phyloP scores from a whole-genome alignment of 1,284 basidiomycete species.

The Microbotryum saponariae region DNA sequence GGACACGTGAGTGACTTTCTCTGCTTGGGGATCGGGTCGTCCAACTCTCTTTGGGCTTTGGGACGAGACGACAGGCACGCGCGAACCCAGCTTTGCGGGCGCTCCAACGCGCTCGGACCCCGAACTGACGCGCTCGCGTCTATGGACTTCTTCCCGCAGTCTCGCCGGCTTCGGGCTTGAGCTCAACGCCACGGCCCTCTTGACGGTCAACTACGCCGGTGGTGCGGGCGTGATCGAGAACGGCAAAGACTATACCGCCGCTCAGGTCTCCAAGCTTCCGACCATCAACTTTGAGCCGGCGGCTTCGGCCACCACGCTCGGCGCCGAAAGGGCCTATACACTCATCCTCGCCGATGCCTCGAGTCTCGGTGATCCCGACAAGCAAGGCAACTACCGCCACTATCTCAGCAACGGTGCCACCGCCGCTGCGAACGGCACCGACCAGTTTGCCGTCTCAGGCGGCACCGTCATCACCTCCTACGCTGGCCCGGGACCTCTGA shows the following conservation, averaged over 20 bases:
- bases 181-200: slow-evolving; percentile 27
- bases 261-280: background rate
- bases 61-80: too few species aligned
- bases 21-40: too few species aligned
- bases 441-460: slow-evolving; percentile 17
- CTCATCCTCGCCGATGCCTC: slow-evolving; percentile 60
- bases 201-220: slow-evolving; percentile 23
- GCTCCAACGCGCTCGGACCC: too few species aligned
- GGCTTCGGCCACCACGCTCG: background rate
- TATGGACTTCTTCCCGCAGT: background rate
- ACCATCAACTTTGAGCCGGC: background rate
- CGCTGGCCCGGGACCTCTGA: slow-evolving; percentile 53
- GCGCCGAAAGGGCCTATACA: slow-evolving; percentile 45
- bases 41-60: too few species aligned
- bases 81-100: too few species aligned
- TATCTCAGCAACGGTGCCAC: slow-evolving; percentile 67
- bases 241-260: too few species aligned
- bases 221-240: slow-evolving; percentile 7
- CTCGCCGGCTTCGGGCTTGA: slow-evolving; percentile 30
- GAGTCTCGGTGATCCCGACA: slow-evolving; percentile 13
- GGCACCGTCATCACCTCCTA: slow-evolving; percentile 50
- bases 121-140: too few species aligned
- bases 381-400: slow-evolving; percentile 48
- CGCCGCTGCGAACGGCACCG: slow-evolving; percentile 39
- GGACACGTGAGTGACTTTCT: too few species aligned